A percentile compares a stretch with the other conserved stretches of the same genome.
phyloP scores from a whole-genome alignment of 495 filamentous ascomycete genomes.

The Echria macrotheca region DNA sequence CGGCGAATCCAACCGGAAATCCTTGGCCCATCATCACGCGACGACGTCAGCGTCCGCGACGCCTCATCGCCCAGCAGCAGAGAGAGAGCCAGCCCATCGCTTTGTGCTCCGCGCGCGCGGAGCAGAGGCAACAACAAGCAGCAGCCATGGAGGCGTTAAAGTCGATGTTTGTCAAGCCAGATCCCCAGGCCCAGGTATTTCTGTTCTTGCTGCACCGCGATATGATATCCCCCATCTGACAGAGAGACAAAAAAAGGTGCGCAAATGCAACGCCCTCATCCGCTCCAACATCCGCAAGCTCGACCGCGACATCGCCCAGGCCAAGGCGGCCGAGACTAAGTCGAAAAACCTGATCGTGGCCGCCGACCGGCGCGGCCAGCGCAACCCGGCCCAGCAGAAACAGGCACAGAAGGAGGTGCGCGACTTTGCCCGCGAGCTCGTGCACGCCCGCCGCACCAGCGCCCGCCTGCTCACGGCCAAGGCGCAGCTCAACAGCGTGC shows the following conservation, averaged over 20 bases:
- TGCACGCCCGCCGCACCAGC: slow-evolving; percentile 71
- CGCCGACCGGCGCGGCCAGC: slow-evolving; percentile 71
- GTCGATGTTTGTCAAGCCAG: slow-evolving; percentile 84
- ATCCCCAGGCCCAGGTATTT: slow-evolving; percentile 81
- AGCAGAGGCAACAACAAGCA: too few species aligned
- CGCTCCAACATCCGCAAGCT: slow-evolving; percentile 89
- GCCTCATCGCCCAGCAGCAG: slow-evolving; percentile 10
- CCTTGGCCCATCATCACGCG: slow-evolving; percentile 5
- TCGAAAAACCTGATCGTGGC: slow-evolving; percentile 78
- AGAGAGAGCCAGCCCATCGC: neutral
- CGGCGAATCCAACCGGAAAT: slow-evolving; percentile 1
- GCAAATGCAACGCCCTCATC: slow-evolving; percentile 92
- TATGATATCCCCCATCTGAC: slow-evolving; percentile 3
- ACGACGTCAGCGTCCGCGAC: slow-evolving; percentile 20
- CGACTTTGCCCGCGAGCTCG: slow-evolving; percentile 80
- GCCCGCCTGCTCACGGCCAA: slow-evolving; percentile 73
- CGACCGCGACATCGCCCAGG: slow-evolving; percentile 79
- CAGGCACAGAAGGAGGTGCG: slow-evolving; percentile 76
- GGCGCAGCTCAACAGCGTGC: slow-evolving; percentile 87
- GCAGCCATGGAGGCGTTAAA: slow-evolving; percentile 77
- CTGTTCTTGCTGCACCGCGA: slow-evolving; percentile 1
- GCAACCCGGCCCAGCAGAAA: slow-evolving; percentile 62
- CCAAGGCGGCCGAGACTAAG: slow-evolving; percentile 72
- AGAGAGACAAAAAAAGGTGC: slow-evolving; percentile 47
- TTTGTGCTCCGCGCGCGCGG: too few species aligned